Evolutionary conservation across 805 yeast genomes (phyloP), one percentile per base, ranked within the genome.

Genomic region (Ogataea kodamae): DNA sequence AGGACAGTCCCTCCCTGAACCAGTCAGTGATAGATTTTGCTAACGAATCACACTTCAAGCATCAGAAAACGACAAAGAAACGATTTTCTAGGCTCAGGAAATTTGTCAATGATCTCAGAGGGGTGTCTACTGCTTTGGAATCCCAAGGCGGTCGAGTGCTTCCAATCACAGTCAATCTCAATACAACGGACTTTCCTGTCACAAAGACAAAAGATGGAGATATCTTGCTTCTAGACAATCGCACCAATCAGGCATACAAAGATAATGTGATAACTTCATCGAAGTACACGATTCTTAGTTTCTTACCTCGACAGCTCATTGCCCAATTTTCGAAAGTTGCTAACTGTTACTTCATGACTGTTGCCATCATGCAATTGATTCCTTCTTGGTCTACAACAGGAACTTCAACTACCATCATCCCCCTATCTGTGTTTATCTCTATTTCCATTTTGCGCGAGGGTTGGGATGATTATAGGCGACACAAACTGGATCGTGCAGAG

Each of bases 361-460:
- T 92, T 11, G 89, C 97, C 2, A 82, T 92, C 42, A 66, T 92
- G 67, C 98, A 92, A 56, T 80, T 90, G 89, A 81, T 92, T 29
- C 97, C 98, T 1, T 76, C 88, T 2, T 92, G 96, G 97, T 86
- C 96, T 1, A 87, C 98, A 5, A 92, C 98, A 0, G 98, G 97
- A 40, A 82, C 88, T 9, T 87, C 78, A 54, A 92, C 97, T 3
- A 92, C 98, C 2, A 90, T 92, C 48, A 71, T 89, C 24, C 97
- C 98, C 2, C 67, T 92, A 37, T 64, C 80, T 58, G 72, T 92
- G 5, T 92, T 92, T 57, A 85, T 92, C 62, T 68, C 86, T 6
- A 84, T 92, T 17, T 86, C 97, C 0, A 88, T 90, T 61, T 74
- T 81, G 6, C 73, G 97, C 46, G 98, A 92, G 62, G 98, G 94